Evolutionary conservation across 2,329 filamentous ascomycete genomes (phyloP).

Genomic region (Alternaria rosae): DNA sequence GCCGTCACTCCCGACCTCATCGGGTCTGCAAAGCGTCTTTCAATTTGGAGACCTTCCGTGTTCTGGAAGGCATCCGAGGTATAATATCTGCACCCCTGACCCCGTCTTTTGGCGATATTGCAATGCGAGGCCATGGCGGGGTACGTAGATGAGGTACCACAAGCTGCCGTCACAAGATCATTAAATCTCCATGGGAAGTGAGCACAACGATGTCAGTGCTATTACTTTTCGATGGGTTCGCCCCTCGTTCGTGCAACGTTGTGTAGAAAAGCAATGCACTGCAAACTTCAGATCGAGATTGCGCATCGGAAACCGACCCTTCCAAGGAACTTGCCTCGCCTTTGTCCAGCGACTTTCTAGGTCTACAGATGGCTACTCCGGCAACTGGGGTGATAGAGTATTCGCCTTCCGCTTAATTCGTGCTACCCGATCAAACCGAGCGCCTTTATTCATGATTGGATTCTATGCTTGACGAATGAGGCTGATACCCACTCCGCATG

Average conservation of each 20-base stretch:
- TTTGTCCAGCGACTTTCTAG: background rate
- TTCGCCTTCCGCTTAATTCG: slow-evolving; percentile 15
- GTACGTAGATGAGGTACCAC: slow-evolving; percentile 47
- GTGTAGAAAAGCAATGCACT: background rate
- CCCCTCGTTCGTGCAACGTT: slow-evolving; percentile 19
- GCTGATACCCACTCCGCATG: slow-evolving; percentile 18
- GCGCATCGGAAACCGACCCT: background rate
- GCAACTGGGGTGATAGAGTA: slow-evolving; percentile 2
- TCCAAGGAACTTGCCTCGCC: background rate
- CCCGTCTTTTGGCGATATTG: slow-evolving; percentile 34
- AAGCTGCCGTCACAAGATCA: slow-evolving; percentile 29
- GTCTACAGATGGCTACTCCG: background rate
- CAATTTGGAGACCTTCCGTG: slow-evolving; percentile 26
- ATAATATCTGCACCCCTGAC: slow-evolving; percentile 36
- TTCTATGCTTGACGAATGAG: slow-evolving; percentile 16
- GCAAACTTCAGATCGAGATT: background rate
- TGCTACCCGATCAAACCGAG: slow-evolving; percentile 21
- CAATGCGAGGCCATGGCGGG: slow-evolving; percentile 38
- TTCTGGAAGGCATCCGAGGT: slow-evolving; percentile 29
- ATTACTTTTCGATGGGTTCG: slow-evolving; percentile 9
- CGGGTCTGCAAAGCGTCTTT: background rate
- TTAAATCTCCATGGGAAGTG: slow-evolving; percentile 12
- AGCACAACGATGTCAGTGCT: slow-evolving; percentile 2
- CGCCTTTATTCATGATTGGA: slow-evolving; percentile 21
- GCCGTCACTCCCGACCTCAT: background rate